These are phyloP conservation scores for Penicillium crystallinum DNA, from an alignment of 495 filamentous ascomycete genomes.

Conservation along the genomic window DNA sequence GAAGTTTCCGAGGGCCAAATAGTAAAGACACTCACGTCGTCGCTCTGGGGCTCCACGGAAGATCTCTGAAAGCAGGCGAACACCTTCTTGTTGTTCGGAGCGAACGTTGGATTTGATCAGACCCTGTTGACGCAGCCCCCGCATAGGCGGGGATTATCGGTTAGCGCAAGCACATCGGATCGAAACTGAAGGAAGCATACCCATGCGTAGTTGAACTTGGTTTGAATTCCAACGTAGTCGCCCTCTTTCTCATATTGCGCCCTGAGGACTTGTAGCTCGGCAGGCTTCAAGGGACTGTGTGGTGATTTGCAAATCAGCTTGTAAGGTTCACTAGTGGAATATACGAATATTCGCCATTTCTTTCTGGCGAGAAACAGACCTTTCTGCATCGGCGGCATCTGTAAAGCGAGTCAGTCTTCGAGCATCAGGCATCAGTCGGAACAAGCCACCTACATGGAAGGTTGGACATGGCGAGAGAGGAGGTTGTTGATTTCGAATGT, in stretches of 20 bases:
- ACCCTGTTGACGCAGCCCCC: conserved; percentile 50
- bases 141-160: conserved; percentile 6
- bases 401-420: conserved; percentile 16
- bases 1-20: conserved; percentile 93
- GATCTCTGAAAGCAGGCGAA: conserved; percentile 91
- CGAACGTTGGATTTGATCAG: conserved; percentile 86
- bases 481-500: neutral
- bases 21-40: conserved; percentile 95
- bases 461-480: conserved; percentile 50
- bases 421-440: conserved; percentile 13
- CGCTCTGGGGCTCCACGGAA: conserved; percentile 88
- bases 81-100: conserved; percentile 87
- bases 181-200: conserved; percentile 41
- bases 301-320: conserved; percentile 9
- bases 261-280: conserved; percentile 85
- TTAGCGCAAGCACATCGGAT: conserved; percentile 9
- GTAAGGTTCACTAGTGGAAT: neutral
- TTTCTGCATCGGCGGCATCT: conserved; percentile 98
- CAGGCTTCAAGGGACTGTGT: conserved; percentile 73
- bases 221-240: conserved; percentile 92
- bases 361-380: conserved; percentile 54
- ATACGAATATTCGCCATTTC: neutral
- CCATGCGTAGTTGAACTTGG: conserved; percentile 99
- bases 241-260: conserved; percentile 95
- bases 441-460: conserved; percentile 61